Conservation (phyloP, 108 stramenopile species). For the Craspedostauros australis region DNA sequence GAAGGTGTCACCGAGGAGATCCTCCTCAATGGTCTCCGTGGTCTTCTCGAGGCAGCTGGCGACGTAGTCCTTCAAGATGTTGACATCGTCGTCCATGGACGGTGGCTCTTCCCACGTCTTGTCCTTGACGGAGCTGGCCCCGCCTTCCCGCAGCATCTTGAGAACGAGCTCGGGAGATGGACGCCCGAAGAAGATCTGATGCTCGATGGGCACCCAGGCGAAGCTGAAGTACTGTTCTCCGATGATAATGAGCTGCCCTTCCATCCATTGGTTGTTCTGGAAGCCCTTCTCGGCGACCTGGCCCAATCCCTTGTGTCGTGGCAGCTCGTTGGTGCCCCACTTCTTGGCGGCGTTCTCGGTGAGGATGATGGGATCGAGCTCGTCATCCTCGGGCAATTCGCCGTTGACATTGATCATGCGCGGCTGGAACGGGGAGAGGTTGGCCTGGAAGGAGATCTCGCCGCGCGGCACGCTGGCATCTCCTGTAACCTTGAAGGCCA, state of each 20-base stretch:
- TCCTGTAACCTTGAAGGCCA: slow-evolving; percentile 78
- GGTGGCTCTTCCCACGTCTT: slow-evolving; percentile 32
- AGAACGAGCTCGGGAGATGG: slow-evolving; percentile 61
- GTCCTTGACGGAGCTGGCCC: slow-evolving; percentile 19
- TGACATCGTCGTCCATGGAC: slow-evolving; percentile 43
- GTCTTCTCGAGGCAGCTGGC: slow-evolving; percentile 56
- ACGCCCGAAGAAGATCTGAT: slow-evolving; percentile 77
- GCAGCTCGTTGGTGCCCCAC: slow-evolving; percentile 63
- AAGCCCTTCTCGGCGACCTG: slow-evolving; percentile 65
- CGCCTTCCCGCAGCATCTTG: slow-evolving; percentile 62
- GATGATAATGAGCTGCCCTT: slow-evolving; percentile 75
- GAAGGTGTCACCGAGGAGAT: slow-evolving; percentile 25
- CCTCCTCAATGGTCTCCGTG: slow-evolving; percentile 45
- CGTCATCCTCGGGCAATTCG: slow-evolving; percentile 4
- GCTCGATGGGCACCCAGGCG: slow-evolving; percentile 75
- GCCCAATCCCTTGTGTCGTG: slow-evolving; percentile 48
- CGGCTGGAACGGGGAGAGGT: slow-evolving; percentile 27
- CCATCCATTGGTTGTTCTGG: slow-evolving; percentile 61
- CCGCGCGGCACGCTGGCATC: slow-evolving; percentile 73
- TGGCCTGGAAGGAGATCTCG: slow-evolving; percentile 71
- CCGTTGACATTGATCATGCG: neutral
- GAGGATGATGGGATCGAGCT: slow-evolving; percentile 45
- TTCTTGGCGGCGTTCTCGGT: slow-evolving; percentile 57
- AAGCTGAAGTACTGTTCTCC: slow-evolving; percentile 75
- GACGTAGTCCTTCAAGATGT: slow-evolving; percentile 47